phyloP scores from a whole-genome alignment of 176 grass and related monocot genomes.

The Eragrostis curvula region DNA sequence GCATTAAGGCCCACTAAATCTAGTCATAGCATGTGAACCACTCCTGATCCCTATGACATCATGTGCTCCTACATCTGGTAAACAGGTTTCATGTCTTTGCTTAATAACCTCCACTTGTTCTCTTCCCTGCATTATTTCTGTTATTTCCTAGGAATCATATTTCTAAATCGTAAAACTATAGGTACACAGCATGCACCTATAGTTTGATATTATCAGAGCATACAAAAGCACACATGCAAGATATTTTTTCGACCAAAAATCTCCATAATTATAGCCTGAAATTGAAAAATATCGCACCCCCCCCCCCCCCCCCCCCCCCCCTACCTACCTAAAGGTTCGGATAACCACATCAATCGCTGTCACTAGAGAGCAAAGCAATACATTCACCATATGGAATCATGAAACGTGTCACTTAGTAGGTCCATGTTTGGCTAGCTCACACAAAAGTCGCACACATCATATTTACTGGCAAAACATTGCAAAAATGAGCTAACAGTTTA shows the following conservation, averaged over 20 bases:
- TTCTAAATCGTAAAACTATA: too few species aligned
- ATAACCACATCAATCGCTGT: neutral
- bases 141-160: neutral
- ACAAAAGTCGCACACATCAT: neutral
- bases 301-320: too few species aligned
- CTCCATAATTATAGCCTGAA: neutral
- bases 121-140: neutral
- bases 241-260: neutral
- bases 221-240: neutral
- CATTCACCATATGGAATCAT: neutral
- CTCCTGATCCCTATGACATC: constrained; percentile 46
- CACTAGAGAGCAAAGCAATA: neutral
- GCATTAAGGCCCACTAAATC: constrained; percentile 47
- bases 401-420: neutral
- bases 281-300: neutral
- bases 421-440: neutral
- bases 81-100: constrained; percentile 34
- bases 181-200: too few species aligned
- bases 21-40: constrained; percentile 44
- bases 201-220: too few species aligned
- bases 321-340: neutral
- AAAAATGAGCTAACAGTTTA: neutral
- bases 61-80: constrained; percentile 33
- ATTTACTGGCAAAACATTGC: neutral
- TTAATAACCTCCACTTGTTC: too few species aligned